Conservation (phyloP, 352 stramenopile genomes). For the Hyaloperonospora brassicae region DNA sequence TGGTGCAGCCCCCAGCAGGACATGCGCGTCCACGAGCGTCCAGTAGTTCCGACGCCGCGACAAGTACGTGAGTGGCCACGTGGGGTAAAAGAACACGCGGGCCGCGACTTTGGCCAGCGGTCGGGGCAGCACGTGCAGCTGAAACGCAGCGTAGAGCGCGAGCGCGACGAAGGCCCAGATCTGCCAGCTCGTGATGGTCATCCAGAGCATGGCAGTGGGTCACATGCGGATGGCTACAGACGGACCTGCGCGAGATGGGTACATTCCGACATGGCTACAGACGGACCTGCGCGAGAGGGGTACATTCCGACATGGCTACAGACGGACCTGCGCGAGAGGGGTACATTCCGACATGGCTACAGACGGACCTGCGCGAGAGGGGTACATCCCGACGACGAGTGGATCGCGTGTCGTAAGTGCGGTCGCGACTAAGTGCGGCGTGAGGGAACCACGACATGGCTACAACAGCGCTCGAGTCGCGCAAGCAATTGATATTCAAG, state of each 20-base stretch:
- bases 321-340: too few species aligned
- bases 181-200: constrained; percentile 20
- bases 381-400: too few species aligned
- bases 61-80: constrained; percentile 87
- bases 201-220: too few species aligned
- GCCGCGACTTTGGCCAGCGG: constrained; percentile 71
- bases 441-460: constrained; percentile 4
- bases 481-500: too few species aligned
- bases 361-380: too few species aligned
- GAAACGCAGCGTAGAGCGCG: constrained; percentile 78
- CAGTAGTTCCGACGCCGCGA: constrained; percentile 85
- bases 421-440: constrained; percentile 7
- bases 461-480: constrained; percentile 4
- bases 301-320: too few species aligned
- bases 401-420: neutral
- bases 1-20: constrained; percentile 87
- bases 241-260: too few species aligned
- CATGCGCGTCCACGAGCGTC: constrained; percentile 87
- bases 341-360: too few species aligned
- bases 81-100: constrained; percentile 88
- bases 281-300: too few species aligned
- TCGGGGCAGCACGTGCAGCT: constrained; percentile 83
- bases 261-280: too few species aligned
- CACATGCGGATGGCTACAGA: too few species aligned
- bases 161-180: constrained; percentile 9